phyloP scores from a whole-genome alignment of 345 rosid species.

The Eucalyptus sp. region DNA sequence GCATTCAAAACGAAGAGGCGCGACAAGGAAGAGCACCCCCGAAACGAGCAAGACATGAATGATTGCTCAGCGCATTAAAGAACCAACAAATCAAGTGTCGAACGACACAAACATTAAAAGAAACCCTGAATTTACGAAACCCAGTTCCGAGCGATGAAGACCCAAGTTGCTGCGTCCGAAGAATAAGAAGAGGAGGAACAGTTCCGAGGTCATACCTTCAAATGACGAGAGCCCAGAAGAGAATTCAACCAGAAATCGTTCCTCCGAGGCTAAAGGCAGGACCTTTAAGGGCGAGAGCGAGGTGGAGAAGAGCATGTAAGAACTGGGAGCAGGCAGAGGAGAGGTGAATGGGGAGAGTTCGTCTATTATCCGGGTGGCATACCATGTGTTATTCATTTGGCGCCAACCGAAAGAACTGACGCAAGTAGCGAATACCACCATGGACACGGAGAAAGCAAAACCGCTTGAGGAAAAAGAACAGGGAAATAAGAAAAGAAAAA shows the following conservation, averaged over 20 bases:
- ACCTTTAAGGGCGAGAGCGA: neutral
- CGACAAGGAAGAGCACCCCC: neutral
- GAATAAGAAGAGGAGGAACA: neutral
- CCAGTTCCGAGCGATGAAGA: neutral
- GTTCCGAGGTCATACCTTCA: neutral
- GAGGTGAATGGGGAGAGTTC: neutral
- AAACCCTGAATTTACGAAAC: neutral
- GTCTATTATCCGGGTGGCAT: neutral
- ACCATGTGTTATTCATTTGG: neutral
- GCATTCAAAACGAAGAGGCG: neutral
- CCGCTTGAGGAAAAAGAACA: neutral
- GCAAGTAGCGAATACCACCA: neutral
- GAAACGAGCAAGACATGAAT: neutral
- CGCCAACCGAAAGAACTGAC: neutral
- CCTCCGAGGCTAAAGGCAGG: neutral
- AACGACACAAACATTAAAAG: neutral
- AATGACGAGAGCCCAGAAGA: neutral
- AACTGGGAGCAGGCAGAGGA: neutral
- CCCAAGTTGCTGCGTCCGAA: neutral
- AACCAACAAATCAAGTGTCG: neutral
- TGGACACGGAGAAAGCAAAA: neutral
- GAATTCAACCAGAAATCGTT: neutral
- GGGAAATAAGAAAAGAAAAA: neutral
- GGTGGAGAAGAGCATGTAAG: neutral
- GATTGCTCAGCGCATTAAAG: neutral